Conservation (phyloP, 768 basidiomycete species). For the Lepiota subincarnata region DNA sequence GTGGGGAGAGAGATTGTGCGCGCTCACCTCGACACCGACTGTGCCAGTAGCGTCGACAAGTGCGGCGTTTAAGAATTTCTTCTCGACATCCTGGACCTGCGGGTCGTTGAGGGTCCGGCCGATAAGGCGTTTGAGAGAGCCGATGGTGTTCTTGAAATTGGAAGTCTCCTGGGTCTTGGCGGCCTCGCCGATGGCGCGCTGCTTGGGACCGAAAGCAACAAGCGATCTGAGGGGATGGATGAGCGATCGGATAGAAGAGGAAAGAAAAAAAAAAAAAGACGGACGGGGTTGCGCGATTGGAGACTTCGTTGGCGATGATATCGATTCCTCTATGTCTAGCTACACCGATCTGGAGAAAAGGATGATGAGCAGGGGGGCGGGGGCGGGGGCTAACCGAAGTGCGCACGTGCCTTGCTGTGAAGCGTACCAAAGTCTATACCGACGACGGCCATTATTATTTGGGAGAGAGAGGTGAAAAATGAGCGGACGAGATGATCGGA, state of each 20-base stretch:
- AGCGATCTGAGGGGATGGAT: slow-evolving; percentile 60
- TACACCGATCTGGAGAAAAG: slow-evolving; percentile 78
- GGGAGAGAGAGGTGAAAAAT: background rate
- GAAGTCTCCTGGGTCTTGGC: slow-evolving; percentile 98
- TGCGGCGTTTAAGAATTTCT: slow-evolving; percentile 85
- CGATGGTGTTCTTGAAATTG: slow-evolving; percentile 97
- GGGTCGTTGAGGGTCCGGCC: slow-evolving; percentile 78
- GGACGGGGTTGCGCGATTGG: slow-evolving; percentile 94
- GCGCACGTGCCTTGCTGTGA: slow-evolving; percentile 69
- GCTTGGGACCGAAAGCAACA: slow-evolving; percentile 89
- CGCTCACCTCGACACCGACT: slow-evolving; percentile 80
- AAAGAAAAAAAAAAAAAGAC: slow-evolving; percentile 26
- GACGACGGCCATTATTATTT: slow-evolving; percentile 76
- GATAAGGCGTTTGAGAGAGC: slow-evolving; percentile 85
- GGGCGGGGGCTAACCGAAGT: background rate
- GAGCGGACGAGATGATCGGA: background rate
- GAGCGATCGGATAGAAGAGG: slow-evolving; percentile 55
- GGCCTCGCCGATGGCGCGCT: slow-evolving; percentile 87
- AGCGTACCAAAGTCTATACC: slow-evolving; percentile 93
- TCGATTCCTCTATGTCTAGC: slow-evolving; percentile 96
- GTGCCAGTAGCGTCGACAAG: slow-evolving; percentile 81
- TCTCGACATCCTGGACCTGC: slow-evolving; percentile 81
- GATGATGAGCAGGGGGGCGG: background rate
- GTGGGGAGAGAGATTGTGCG: background rate
- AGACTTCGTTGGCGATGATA: slow-evolving; percentile 97